Base-by-base conservation (phyloP, 768 basidiomycete species). In the Candolleomyces aberdarensis region DNA sequence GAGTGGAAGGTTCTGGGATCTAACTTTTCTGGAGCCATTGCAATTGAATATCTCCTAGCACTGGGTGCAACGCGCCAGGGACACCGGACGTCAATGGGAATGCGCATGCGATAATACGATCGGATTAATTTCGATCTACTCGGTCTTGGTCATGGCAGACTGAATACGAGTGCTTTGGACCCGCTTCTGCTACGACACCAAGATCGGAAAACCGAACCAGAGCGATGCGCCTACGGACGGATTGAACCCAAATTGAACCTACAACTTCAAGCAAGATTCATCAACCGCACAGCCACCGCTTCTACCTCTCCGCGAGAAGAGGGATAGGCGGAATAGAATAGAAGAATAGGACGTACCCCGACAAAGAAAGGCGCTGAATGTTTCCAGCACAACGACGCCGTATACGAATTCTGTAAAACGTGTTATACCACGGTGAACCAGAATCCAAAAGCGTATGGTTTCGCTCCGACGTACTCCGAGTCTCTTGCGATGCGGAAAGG, bases 61-160 rank as follows among this genome's bases (percentile, higher is more conserved):
- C n/a, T n/a, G n/a, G n/a, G n/a, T n/a, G n/a, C n/a, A n/a, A n/a
- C n/a, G n/a, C n/a, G n/a, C n/a, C n/a, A n/a, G n/a, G n/a, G n/a
- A n/a, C n/a, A n/a, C n/a, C n/a, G n/a, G n/a, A n/a, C n/a, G n/a
- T n/a, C n/a, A n/a, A n/a, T n/a, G n/a, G n/a, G n/a, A n/a, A n/a
- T n/a, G n/a, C n/a, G n/a, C n/a, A n/a, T n/a, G n/a, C n/a, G n/a
- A n/a, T n/a, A n/a, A n/a, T n/a, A n/a, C n/a, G n/a, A n/a, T n/a
- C n/a, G n/a, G n/a, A n/a, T n/a, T n/a, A n/a, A n/a, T n/a, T n/a
- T n/a, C n/a, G 22, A 32, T 29, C 63, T 67, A 88, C 68, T 89
- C 74, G 10, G 82, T 81, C 70, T 92, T 93, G n/a, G n/a, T n/a
- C 87, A 89, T 86, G 3, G 92, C 88, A 31, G 89, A 91, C 59